A percentile compares a stretch with the other conserved stretches of the same genome.
Conservation (phyloP, 2,329 filamentous ascomycete genomes). For the Amesomyces nigricolor region DNA sequence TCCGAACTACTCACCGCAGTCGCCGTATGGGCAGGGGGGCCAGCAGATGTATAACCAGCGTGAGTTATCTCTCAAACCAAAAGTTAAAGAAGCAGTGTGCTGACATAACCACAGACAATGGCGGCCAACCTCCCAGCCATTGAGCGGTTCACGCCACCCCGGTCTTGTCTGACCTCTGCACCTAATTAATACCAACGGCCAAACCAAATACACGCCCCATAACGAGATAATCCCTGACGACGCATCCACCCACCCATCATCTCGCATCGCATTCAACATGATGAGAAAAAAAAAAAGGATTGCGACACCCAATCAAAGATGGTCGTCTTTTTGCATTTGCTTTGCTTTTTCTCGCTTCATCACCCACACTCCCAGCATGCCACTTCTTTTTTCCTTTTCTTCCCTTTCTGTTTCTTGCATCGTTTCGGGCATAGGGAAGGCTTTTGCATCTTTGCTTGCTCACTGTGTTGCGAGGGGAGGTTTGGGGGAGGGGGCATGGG, state of each 20-base stretch:
- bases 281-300: too few relatives aligned
- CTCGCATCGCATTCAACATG: too few relatives aligned
- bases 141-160: background rate
- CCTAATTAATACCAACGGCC: too few relatives aligned
- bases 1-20: constrained; percentile 52
- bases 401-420: constrained; percentile 7
- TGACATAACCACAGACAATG: constrained; percentile 25
- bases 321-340: background rate
- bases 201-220: too few relatives aligned
- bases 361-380: too few relatives aligned
- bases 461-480: background rate
- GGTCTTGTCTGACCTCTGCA: too few relatives aligned
- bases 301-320: background rate
- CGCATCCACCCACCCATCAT: too few relatives aligned
- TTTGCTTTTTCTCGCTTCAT: background rate
- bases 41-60: constrained; percentile 57
- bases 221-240: too few relatives aligned
- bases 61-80: constrained; percentile 34
- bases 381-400: background rate
- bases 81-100: too few relatives aligned
- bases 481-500: background rate
- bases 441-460: constrained; percentile 8
- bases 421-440: constrained; percentile 13
- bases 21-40: constrained; percentile 51
- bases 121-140: constrained; percentile 22